Evolutionary conservation across 768 basidiomycete species (phyloP), one percentile per base, ranked within the genome.

Genomic region (Pisolithus tinctorius): DNA sequence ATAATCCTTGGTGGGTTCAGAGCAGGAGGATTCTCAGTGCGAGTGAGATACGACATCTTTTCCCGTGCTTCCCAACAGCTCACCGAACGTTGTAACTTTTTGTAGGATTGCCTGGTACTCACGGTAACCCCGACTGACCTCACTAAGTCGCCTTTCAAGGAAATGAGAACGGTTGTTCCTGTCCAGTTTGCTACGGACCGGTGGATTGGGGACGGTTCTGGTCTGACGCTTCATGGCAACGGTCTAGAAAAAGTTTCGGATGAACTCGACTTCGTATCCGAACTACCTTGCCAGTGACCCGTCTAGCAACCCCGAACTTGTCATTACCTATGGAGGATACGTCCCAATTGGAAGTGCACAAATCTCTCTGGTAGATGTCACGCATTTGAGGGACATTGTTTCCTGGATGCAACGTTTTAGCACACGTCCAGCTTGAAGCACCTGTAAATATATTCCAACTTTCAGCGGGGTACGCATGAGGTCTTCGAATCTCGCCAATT

Each of bases 31-130:
- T 70, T 89, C 30, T 74, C 70, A 8, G 78, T 87, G 40, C 79
- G 80, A 72, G 86, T 85, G 62, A 37, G 71, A 45, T 17, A 17
- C 39, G 49, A 16, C 4, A 46, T 13, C 9, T 47, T 48, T 45
- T n/a, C 30, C 7, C 36, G 8, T 38, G 45, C 17, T 34, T 57
- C 10, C 36, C 29, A 4, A 27, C 57, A 29, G 49, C 34, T 51
- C 17, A 37, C 20, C 25, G 6, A 43, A 25, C 25, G 25, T 26
- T 17, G 23, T 25, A 23, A 16, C 3, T 6, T 31, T n/a, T 13
- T 29, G n/a, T 50, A 88, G 86, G 86, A 88, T 58, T 85, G 72
- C 61, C 65, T 88, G 47, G 71, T 88, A 16, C 65, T 88, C 20
- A 77, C 80, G 1, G 71, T 84, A 63, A 72, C 69, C 0, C 83